Percentiles rank a stretch among this genome's conserved stretches.
phyloP scores from a whole-genome alignment of 148 eudicot genomes.

The Rhododendron griersonianum region DNA sequence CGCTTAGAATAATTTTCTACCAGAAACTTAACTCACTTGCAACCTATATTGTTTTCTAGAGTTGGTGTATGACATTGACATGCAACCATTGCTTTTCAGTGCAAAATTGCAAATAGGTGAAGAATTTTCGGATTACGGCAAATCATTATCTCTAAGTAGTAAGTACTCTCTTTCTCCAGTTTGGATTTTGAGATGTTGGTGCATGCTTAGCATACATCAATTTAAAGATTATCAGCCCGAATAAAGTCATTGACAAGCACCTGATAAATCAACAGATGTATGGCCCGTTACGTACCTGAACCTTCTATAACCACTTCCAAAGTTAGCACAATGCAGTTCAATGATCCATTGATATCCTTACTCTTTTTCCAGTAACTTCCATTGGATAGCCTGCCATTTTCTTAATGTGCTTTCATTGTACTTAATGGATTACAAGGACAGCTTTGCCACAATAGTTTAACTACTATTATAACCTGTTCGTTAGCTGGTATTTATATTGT shows the following conservation, averaged over 20 bases:
- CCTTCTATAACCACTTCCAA: background rate
- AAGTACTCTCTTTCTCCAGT: background rate
- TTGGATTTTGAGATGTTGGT: background rate
- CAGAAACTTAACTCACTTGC: background rate
- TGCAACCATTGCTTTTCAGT: background rate
- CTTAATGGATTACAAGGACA: background rate
- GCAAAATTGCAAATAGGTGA: background rate
- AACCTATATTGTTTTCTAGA: background rate
- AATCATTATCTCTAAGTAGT: background rate
- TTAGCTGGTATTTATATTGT: background rate
- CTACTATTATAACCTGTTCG: background rate
- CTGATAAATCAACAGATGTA: background rate
- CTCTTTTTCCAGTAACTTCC: slow-evolving; percentile 8
- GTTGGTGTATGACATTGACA: background rate
- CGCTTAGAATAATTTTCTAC: background rate
- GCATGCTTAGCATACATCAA: background rate
- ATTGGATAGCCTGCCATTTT: background rate
- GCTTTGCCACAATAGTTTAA: background rate
- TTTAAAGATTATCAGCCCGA: background rate
- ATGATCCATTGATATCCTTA: background rate
- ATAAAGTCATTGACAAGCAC: background rate
- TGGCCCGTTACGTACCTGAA: background rate
- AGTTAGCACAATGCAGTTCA: background rate
- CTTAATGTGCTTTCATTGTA: background rate
- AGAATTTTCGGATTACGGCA: slow-evolving; percentile 3